Conservation (phyloP, 2,329 filamentous ascomycete genomes). For the Ceratocystis cacaofunesta region DNA sequence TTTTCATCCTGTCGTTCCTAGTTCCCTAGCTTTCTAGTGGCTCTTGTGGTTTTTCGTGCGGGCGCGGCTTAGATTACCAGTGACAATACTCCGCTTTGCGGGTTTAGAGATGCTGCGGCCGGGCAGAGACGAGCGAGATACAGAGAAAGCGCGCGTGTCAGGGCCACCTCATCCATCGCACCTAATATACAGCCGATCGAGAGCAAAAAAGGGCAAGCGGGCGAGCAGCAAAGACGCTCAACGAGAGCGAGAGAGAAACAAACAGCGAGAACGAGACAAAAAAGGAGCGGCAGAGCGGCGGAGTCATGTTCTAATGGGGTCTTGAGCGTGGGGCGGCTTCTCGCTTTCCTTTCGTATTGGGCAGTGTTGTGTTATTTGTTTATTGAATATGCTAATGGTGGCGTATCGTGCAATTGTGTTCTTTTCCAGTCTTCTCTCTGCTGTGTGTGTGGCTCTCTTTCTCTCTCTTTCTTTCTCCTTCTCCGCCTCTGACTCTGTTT, state of each 20-base stretch:
- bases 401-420: not conserved
- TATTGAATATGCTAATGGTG: not conserved
- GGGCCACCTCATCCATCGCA: too few relatives aligned
- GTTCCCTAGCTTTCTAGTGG: too few relatives aligned
- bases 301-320: not conserved
- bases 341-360: slow-evolving; percentile 4
- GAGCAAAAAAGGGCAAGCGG: not conserved
- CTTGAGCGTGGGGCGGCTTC: not conserved
- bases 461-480: not conserved
- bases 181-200: not conserved
- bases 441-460: not conserved
- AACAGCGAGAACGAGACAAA: not conserved
- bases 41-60: not conserved
- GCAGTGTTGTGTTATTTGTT: not conserved
- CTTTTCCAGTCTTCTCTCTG: not conserved
- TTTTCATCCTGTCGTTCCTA: not conserved
- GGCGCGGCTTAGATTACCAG: not conserved
- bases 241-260: not conserved
- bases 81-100: not conserved
- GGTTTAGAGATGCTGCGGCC: not conserved
- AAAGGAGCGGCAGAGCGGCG: not conserved
- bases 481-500: not conserved
- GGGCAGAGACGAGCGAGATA: not conserved
- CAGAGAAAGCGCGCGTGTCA: too few relatives aligned
- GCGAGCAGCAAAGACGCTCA: not conserved